Evolutionary conservation across 2,329 filamentous ascomycete species (phyloP), one percentile per base, ranked within the genome.

Genomic region (Aspergillus nomiae): DNA sequence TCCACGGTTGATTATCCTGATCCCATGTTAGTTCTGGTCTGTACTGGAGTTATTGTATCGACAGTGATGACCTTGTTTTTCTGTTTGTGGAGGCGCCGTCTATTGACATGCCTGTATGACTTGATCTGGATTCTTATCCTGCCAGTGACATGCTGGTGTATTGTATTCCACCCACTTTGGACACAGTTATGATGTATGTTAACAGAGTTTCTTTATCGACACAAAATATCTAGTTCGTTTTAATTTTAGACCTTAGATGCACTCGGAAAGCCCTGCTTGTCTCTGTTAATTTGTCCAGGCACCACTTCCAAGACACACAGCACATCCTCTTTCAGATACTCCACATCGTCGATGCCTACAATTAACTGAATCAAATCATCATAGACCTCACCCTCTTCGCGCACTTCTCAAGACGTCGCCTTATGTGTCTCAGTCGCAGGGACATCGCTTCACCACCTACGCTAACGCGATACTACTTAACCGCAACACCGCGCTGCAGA

Each of bases 171-270:
- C 45, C 6, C 28, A 26, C 45, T 26, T 48, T 48, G 60, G 62
- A 58, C 43, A 59, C 58, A 57, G 50, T 66, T 60, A 66, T 65
- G 66, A 63, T 66, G 66, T 68, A 68, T 66, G 66, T 63, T 66
- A 68, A 56, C 36, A 43, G 19, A 61, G 55, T 61, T 60, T 63
- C 57, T 51, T 21, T 34, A 60, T 56, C 59, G 56, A 63, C 63
- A 62, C 54, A 63, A 65, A 51, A 21, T 32, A 32, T 32, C 16
- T 51, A 51, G 26, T 32, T 32, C 11, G 28, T 32, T 30, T 51
- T 51, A 32, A 50, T 32, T 21, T 16, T 30, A 51, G 48, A 51
- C 30, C 12, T n/a, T 30, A 48, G 2, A 3, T 32, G 30, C 28
- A n/a, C 19, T n/a, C 10, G 12, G 30, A 34, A 14, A 4, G 7